phyloP scores from a whole-genome alignment of 345 rosid species.

The Jatropha curcas region DNA sequence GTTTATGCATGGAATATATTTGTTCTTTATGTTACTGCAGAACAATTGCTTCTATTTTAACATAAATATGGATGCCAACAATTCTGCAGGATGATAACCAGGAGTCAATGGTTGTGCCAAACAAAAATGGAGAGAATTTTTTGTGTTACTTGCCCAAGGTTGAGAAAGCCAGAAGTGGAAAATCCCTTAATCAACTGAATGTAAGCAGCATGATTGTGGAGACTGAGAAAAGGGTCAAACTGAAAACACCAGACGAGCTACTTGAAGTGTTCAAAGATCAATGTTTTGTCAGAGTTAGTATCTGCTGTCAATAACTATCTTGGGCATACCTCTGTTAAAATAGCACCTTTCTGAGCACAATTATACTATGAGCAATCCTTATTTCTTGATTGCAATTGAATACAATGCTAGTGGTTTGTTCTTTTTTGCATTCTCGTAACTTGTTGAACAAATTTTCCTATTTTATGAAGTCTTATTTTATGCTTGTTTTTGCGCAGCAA shows the following conservation, averaged over 20 bases:
- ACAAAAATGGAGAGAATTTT: conserved; percentile 59
- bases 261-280: conserved; percentile 61
- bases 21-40: not conserved
- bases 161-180: conserved; percentile 56
- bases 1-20: not conserved
- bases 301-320: conserved; percentile 2
- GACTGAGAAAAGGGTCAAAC: conserved; percentile 59
- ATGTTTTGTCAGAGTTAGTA: conserved; percentile 67
- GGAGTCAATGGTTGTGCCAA: conserved; percentile 68
- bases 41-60: conserved; percentile 9
- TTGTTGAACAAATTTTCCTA: not conserved
- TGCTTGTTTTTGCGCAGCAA: conserved; percentile 57
- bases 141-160: conserved; percentile 84
- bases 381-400: not conserved
- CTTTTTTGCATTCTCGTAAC: not conserved
- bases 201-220: conserved; percentile 77
- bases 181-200: conserved; percentile 49
- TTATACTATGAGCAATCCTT: not conserved
- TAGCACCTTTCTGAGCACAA: not conserved
- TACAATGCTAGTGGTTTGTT: not conserved
- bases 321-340: conserved; percentile 9
- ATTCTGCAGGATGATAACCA: conserved; percentile 64
- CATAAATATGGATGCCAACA: conserved; percentile 7
- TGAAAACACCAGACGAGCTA: conserved; percentile 90
- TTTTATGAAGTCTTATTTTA: not conserved